phyloP scores from a whole-genome alignment of 139 green algal genomes.

The Medakamo hakoo region DNA sequence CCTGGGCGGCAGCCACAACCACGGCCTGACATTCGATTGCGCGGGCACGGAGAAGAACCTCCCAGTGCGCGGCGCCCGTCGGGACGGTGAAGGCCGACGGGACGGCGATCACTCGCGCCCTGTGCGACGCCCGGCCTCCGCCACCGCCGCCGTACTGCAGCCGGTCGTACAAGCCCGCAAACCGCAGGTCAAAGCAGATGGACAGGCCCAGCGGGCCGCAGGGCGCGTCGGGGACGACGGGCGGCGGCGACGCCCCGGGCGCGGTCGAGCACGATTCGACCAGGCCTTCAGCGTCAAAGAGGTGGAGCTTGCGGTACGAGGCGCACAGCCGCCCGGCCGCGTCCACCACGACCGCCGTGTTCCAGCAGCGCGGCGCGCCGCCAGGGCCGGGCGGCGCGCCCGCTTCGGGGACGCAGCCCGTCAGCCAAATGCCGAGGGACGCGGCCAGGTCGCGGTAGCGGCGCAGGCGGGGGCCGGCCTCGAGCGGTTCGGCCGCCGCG shows the following conservation, averaged over 20 bases:
- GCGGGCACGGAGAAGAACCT: conserved; percentile 78
- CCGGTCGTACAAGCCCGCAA: conserved; percentile 80
- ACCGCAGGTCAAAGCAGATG: conserved; percentile 92
- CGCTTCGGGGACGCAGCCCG: conserved; percentile 71
- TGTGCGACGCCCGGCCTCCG: too few species aligned
- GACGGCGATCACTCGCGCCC: conserved; percentile 55
- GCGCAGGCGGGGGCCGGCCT: conserved; percentile 46
- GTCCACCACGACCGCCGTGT: conserved; percentile 75
- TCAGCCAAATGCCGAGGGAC: conserved; percentile 65
- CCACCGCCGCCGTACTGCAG: conserved; percentile 44
- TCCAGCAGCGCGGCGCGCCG: conserved; percentile 73
- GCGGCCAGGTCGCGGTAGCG: conserved; percentile 57
- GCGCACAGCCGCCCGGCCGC: conserved; percentile 24
- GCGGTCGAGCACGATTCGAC: background rate
- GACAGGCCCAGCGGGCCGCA: conserved; percentile 64
- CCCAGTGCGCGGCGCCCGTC: conserved; percentile 81
- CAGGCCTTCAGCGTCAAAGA: conserved; percentile 79
- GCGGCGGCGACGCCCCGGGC: conserved; percentile 12
- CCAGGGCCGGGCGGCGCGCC: conserved; percentile 33
- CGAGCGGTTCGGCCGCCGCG: conserved; percentile 46
- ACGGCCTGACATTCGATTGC: conserved; percentile 91
- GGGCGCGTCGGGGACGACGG: conserved; percentile 57
- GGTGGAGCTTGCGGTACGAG: conserved; percentile 66
- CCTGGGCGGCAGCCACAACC: conserved; percentile 83
- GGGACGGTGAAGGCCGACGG: conserved; percentile 52